Percentiles rank a stretch among this genome's conserved stretches.
These are phyloP conservation scores for Amanita inopinata DNA, from an alignment of 768 basidiomycete species.

Conservation along the genomic window DNA sequence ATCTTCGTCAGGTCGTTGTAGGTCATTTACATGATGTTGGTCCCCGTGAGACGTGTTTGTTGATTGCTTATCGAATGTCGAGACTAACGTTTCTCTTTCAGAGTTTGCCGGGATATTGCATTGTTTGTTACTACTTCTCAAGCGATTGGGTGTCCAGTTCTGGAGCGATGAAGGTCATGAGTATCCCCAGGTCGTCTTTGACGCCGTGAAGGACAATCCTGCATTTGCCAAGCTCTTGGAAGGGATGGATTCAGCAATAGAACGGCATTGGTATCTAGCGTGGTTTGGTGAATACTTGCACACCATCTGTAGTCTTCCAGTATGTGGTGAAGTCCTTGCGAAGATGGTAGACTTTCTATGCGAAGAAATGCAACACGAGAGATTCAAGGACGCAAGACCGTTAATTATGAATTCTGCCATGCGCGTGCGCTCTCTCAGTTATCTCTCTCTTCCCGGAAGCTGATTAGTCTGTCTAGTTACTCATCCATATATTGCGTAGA, in stretches of 20 bases:
- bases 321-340: slow-evolving; percentile 60
- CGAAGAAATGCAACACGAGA: slow-evolving; percentile 73
- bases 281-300: slow-evolving; percentile 61
- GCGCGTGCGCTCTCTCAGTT: slow-evolving; percentile 37
- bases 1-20: slow-evolving; percentile 45
- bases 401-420: slow-evolving; percentile 49
- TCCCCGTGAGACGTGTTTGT: slow-evolving; percentile 38
- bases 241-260: slow-evolving; percentile 20
- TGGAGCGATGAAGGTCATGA: slow-evolving; percentile 69
- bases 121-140: slow-evolving; percentile 50
- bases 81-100: slow-evolving; percentile 17
- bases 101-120: slow-evolving; percentile 52
- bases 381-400: slow-evolving; percentile 52
- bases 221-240: slow-evolving; percentile 39
- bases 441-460: neutral
- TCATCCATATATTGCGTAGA: slow-evolving; percentile 21
- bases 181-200: slow-evolving; percentile 72
- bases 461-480: slow-evolving; percentile 17
- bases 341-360: slow-evolving; percentile 66
- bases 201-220: slow-evolving; percentile 73
- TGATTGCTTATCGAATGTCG: slow-evolving; percentile 10
- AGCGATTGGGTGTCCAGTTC: slow-evolving; percentile 41
- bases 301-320: slow-evolving; percentile 37
- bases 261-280: slow-evolving; percentile 38
- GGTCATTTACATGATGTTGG: slow-evolving; percentile 53